Evolutionary conservation across 495 filamentous ascomycete genomes (phyloP).

Genomic region (Penicillium goetzii): DNA sequence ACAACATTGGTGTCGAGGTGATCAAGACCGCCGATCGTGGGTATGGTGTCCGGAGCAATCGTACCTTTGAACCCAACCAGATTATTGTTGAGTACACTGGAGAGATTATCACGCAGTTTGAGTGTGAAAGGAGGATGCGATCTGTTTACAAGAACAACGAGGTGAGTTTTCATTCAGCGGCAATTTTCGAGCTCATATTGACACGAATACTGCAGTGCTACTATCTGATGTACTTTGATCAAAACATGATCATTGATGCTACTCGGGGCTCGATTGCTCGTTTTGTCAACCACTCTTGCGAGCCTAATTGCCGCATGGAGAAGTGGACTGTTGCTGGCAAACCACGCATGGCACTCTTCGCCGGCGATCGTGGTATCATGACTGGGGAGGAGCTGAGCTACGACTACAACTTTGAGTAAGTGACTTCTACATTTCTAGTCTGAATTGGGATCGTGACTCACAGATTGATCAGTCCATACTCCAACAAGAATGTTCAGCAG

Average conservation of each 20-base stretch:
- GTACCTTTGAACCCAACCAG: conserved; percentile 84
- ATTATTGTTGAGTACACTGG: conserved; percentile 98
- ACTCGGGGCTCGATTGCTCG: conserved; percentile 93
- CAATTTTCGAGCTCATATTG: conserved; percentile 5
- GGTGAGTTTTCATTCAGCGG: conserved; percentile 51
- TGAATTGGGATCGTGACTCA: conserved; percentile 15
- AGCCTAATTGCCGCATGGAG: conserved; percentile 96
- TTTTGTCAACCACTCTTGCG: conserved; percentile 97
- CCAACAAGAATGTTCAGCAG: conserved; percentile 78
- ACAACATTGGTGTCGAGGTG: conserved; percentile 90
- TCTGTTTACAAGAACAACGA: conserved; percentile 89
- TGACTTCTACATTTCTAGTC: not conserved
- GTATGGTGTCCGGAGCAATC: conserved; percentile 87
- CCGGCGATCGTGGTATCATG: conserved; percentile 83
- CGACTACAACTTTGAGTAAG: conserved; percentile 95
- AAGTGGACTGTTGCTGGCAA: conserved; percentile 97
- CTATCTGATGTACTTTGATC: conserved; percentile 97
- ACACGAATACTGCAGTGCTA: conserved; percentile 67
- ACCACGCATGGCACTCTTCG: conserved; percentile 96
- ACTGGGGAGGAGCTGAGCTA: conserved; percentile 98
- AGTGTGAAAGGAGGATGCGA: conserved; percentile 91
- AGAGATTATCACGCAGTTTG: conserved; percentile 92
- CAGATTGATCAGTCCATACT: conserved; percentile 59
- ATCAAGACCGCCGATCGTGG: conserved; percentile 87
- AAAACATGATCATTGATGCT: conserved; percentile 98